A percentile compares a stretch with the other conserved stretches of the same genome.
phyloP scores from a whole-genome alignment of 179 eudicot species.

The Camellia oleifera region DNA sequence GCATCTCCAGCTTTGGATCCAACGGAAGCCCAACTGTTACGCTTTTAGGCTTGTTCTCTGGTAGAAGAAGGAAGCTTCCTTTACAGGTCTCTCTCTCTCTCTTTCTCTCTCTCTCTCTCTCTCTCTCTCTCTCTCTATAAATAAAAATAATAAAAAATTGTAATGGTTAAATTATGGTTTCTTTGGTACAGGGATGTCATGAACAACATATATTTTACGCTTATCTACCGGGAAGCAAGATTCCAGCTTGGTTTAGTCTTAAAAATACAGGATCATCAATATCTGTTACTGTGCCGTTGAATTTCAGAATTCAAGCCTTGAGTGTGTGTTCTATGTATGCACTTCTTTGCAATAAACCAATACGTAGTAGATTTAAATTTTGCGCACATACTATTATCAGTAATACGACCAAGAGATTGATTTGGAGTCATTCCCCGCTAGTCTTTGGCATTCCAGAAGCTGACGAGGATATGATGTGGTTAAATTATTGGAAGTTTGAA shows the following conservation, averaged over 20 bases:
- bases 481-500: neutral
- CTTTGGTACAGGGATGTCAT: neutral
- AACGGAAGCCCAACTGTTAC: too few relatives aligned
- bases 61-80: too few relatives aligned
- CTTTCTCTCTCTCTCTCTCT: too few relatives aligned
- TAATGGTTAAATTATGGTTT: neutral
- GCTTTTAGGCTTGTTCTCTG: too few relatives aligned
- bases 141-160: too few relatives aligned
- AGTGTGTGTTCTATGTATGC: neutral
- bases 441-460: neutral
- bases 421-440: neutral
- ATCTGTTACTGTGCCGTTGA: neutral
- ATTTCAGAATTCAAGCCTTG: constrained; percentile 4
- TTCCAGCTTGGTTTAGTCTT: neutral
- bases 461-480: neutral
- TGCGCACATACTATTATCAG: neutral
- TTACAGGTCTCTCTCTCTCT: too few relatives aligned
- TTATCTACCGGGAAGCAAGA: neutral
- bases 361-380: neutral
- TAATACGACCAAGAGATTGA: neutral
- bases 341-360: neutral
- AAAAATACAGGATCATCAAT: neutral
- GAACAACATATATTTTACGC: neutral
- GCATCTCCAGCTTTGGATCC: too few relatives aligned
- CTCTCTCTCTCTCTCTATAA: too few relatives aligned